Evolutionary conservation across 805 yeast genomes (phyloP).

Genomic region (Myxozyma sirexii): DNA sequence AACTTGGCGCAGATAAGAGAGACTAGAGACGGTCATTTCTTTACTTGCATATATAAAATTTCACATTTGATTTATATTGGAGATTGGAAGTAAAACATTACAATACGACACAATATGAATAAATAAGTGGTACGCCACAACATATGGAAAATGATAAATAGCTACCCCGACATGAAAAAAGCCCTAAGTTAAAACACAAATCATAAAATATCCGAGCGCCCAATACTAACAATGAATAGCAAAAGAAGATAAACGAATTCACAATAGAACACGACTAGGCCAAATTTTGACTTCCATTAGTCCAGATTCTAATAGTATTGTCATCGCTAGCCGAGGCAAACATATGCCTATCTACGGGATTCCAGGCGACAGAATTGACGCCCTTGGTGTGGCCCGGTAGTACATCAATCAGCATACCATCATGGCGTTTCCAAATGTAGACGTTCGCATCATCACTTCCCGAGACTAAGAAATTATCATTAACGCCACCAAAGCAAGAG

Average conservation of each 20-base stretch:
- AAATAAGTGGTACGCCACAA: neutral
- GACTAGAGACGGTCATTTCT: too few species aligned
- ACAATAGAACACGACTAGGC: neutral
- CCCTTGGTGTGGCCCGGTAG: constrained; percentile 65
- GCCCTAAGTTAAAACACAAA: neutral
- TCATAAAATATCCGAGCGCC: constrained; percentile 9
- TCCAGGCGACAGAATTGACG: constrained; percentile 83
- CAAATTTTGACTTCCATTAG: constrained; percentile 5
- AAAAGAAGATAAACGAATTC: neutral
- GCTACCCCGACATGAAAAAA: neutral
- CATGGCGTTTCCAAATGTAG: constrained; percentile 75
- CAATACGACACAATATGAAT: neutral
- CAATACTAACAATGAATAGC: neutral
- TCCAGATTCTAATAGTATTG: constrained; percentile 47
- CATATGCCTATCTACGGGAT: constrained; percentile 49
- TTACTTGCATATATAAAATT: too few species aligned
- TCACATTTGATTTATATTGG: too few species aligned
- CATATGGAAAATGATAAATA: neutral
- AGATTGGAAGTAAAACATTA: neutral
- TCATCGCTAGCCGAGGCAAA: constrained; percentile 91
- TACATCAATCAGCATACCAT: constrained; percentile 65
- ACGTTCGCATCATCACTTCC: constrained; percentile 83
- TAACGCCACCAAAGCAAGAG: constrained; percentile 72
- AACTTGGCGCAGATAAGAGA: constrained; percentile 42
- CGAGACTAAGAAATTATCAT: constrained; percentile 70